A percentile compares a stretch with the other conserved stretches of the same genome.
phyloP scores from a whole-genome alignment of 345 rosid genomes.

The Eucalyptus sp. region DNA sequence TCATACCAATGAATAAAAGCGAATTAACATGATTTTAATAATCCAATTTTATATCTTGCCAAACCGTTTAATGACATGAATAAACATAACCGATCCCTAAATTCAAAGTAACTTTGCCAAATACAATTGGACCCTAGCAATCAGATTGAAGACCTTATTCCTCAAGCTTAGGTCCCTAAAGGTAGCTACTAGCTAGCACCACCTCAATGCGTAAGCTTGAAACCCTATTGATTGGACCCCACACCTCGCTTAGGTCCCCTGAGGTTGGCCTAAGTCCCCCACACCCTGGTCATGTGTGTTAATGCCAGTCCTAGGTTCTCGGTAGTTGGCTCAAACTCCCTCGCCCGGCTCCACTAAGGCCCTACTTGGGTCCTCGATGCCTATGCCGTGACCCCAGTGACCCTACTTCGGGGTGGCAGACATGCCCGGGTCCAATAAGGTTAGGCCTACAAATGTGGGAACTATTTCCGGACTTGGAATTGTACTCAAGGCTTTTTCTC shows the following conservation, averaged over 20 bases:
- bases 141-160: neutral
- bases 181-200: neutral
- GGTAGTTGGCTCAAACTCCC: neutral
- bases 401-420: neutral
- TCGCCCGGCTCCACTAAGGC: neutral
- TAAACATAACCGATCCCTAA: neutral
- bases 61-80: neutral
- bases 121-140: neutral
- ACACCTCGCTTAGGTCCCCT: neutral
- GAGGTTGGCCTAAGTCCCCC: neutral
- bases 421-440: neutral
- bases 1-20: neutral
- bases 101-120: neutral
- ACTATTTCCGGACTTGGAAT: neutral
- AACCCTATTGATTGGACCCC: neutral
- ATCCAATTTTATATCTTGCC: neutral
- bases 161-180: fast-evolving
- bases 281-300: neutral
- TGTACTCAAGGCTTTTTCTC: neutral
- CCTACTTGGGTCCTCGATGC: neutral
- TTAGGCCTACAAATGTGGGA: neutral
- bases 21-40: neutral
- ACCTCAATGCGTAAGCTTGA: neutral
- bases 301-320: neutral
- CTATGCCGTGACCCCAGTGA: neutral